A percentile compares a stretch with the other conserved stretches of the same genome.
phyloP scores from a whole-genome alignment of 805 yeast species.

The Saturnispora quitensis region DNA sequence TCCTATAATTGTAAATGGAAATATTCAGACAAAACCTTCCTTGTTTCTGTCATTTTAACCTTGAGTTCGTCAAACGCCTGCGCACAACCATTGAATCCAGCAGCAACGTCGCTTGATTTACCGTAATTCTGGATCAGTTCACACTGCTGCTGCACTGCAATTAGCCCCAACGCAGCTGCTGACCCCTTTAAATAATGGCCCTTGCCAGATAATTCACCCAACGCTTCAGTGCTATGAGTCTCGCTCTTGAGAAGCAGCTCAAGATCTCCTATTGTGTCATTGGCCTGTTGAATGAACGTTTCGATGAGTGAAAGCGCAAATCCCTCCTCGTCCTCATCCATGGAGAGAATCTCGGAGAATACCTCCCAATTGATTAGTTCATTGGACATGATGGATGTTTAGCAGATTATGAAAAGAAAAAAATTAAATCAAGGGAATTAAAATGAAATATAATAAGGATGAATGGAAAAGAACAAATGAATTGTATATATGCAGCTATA shows the following conservation, averaged over 20 bases:
- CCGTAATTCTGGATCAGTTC: conserved; percentile 92
- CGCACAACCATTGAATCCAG: conserved; percentile 34
- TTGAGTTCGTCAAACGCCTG: conserved; percentile 48
- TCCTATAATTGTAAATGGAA: conserved; percentile 31
- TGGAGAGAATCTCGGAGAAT: conserved; percentile 75
- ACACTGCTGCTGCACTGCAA: conserved; percentile 75
- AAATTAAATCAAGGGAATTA: neutral
- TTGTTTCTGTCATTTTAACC: conserved; percentile 41
- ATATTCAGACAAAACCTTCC: conserved; percentile 41
- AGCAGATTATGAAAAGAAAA: neutral
- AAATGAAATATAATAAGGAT: neutral
- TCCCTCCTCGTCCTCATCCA: conserved; percentile 96
- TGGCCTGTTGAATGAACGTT: conserved; percentile 86
- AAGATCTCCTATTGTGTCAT: conserved; percentile 66
- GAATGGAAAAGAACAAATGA: neutral
- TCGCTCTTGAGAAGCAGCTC: conserved; percentile 31
- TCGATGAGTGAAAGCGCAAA: conserved; percentile 70
- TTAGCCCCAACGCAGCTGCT: conserved; percentile 87
- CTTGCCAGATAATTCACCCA: conserved; percentile 55
- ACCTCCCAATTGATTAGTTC: conserved; percentile 85
- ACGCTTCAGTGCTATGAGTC: conserved; percentile 27
- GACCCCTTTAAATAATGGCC: conserved; percentile 96
- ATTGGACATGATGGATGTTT: neutral
- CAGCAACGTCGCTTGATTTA: conserved; percentile 30
- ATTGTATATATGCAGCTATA: neutral